A percentile compares a stretch with the other conserved stretches of the same genome.
Conservation (phyloP, 2,329 filamentous ascomycete genomes). For the Alternaria atra region DNA sequence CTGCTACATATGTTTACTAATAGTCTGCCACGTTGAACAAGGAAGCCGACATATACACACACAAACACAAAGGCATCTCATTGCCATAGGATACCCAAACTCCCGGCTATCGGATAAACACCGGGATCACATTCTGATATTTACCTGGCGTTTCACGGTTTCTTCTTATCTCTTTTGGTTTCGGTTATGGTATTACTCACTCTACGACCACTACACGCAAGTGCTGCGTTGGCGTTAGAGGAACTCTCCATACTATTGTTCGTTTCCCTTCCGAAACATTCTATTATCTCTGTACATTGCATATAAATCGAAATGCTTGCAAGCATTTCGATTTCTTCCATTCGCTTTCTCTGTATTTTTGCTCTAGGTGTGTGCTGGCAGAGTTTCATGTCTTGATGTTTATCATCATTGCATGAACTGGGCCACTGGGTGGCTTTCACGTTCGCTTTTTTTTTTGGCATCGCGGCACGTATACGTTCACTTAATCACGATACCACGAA, state of each 20-base stretch:
- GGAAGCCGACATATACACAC: not conserved
- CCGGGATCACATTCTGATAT: conserved; percentile 2
- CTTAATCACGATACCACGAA: not conserved
- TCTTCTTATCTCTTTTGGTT: not conserved
- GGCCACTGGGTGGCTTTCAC: not conserved
- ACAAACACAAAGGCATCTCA: conserved; percentile 11
- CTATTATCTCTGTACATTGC: conserved; percentile 3
- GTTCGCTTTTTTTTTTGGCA: not conserved
- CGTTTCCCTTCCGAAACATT: not conserved
- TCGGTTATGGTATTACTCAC: not conserved
- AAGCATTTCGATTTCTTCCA: not conserved
- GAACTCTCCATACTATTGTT: not conserved
- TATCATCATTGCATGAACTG: no score
- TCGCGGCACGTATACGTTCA: not conserved
- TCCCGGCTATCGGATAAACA: conserved; percentile 4
- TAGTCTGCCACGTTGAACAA: not conserved
- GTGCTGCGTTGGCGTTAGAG: conserved; percentile 16
- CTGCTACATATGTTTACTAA: conserved; percentile 45
- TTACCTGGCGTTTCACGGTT: conserved; percentile 8
- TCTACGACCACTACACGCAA: conserved; percentile 14
- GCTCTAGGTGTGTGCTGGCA: not conserved
- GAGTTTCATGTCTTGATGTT: not conserved
- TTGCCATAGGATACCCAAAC: conserved; percentile 14
- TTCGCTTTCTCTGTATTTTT: not conserved
- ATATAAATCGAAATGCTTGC: not conserved